Conservation (phyloP, 1,284 basidiomycete genomes). For the Leccinum pseudoinsigne region DNA sequence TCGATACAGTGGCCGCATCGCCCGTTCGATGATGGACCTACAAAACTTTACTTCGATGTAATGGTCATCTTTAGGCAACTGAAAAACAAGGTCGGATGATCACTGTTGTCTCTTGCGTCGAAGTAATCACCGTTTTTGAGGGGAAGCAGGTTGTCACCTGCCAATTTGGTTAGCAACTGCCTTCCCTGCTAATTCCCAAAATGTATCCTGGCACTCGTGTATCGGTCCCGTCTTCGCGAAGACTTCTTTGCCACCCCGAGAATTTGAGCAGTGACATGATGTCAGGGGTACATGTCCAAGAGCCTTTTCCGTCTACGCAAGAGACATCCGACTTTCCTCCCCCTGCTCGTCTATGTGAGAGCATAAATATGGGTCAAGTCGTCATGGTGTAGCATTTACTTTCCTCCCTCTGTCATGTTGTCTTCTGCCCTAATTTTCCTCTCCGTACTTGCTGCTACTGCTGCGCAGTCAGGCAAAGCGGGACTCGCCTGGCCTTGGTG, state of each 20-base stretch:
- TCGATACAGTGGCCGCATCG: background rate
- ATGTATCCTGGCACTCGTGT: background rate
- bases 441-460: conserved; percentile 12
- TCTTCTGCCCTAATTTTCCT: conserved; percentile 14
- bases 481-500: conserved; percentile 30
- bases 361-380: conserved; percentile 22
- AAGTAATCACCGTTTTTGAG: background rate
- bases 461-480: conserved; percentile 23
- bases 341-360: background rate
- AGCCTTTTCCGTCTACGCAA: background rate
- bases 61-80: background rate
- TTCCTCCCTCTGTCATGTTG: conserved; percentile 7
- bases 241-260: background rate
- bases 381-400: background rate
- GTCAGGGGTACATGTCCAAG: background rate
- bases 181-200: background rate
- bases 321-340: background rate
- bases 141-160: background rate
- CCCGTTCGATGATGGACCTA: background rate
- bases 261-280: background rate
- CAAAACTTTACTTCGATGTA: background rate
- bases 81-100: background rate
- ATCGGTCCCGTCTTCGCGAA: background rate
- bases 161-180: background rate
- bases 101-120: background rate